Evolutionary conservation across 208 protist species (phyloP).

Genomic region (Crithidia thermophila): DNA sequence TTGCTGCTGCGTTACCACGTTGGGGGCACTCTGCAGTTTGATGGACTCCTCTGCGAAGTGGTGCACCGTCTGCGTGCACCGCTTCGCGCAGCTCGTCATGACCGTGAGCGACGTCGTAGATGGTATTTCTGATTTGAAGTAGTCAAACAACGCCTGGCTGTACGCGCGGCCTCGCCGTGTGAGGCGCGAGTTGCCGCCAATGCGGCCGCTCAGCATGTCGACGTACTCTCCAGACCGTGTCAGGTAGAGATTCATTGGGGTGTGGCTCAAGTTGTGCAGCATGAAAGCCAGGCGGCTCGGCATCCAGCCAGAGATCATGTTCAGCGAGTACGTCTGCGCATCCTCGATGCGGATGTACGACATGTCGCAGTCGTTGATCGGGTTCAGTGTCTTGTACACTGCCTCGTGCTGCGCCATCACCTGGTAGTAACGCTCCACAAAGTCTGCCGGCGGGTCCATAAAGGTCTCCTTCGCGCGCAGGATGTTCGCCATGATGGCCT

Average conservation of each 20-base stretch:
- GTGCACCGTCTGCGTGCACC: slow-evolving; percentile 82
- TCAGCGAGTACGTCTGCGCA: slow-evolving; percentile 69
- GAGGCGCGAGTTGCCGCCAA: slow-evolving; percentile 86
- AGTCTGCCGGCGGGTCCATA: slow-evolving; percentile 55
- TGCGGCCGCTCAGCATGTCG: slow-evolving; percentile 70
- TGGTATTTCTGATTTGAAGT: slow-evolving; percentile 60
- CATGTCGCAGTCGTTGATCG: slow-evolving; percentile 65
- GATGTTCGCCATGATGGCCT: slow-evolving; percentile 64
- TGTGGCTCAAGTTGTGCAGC: slow-evolving; percentile 87
- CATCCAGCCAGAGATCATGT: slow-evolving; percentile 90
- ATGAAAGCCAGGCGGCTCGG: slow-evolving; percentile 84
- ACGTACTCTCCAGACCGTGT: slow-evolving; percentile 87
- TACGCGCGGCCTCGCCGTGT: slow-evolving; percentile 78
- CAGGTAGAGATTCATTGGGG: slow-evolving; percentile 77
- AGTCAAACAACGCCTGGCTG: slow-evolving; percentile 68
- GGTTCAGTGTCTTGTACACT: slow-evolving; percentile 78
- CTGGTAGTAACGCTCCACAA: slow-evolving; percentile 81
- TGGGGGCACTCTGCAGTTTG: slow-evolving; percentile 16
- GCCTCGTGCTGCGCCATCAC: slow-evolving; percentile 63
- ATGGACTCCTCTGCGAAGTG: slow-evolving; percentile 72
- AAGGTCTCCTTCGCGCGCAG: slow-evolving; percentile 57
- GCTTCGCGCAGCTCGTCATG: slow-evolving; percentile 85
- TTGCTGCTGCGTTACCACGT: slow-evolving; percentile 1
- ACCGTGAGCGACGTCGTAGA: slow-evolving; percentile 47
- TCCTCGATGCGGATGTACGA: slow-evolving; percentile 90